Percentiles rank a stretch among this genome's conserved stretches.
These are phyloP conservation scores for Fagopyrum tataricum DNA, from an alignment of 148 eudicot genomes.

Conservation along the genomic window DNA sequence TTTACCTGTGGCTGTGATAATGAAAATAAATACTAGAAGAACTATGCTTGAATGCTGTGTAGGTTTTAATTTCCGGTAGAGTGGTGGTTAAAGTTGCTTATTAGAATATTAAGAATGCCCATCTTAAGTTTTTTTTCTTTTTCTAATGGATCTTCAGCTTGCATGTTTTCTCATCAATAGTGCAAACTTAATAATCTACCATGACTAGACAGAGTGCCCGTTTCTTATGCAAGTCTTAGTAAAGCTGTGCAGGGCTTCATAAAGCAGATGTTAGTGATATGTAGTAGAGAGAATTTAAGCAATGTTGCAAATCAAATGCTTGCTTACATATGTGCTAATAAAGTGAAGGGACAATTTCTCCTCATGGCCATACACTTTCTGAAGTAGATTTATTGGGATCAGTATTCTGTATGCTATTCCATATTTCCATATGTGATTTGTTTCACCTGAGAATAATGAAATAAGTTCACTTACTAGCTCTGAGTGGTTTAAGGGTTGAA, in stretches of 20 bases:
- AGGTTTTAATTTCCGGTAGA: not conserved
- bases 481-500: not conserved
- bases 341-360: not conserved
- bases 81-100: not conserved
- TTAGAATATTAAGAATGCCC: not conserved
- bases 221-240: too few species aligned
- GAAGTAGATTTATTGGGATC: not conserved
- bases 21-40: not conserved
- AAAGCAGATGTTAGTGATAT: not conserved
- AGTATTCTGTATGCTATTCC: not conserved
- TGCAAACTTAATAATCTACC: not conserved
- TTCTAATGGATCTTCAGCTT: not conserved
- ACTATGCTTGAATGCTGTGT: not conserved
- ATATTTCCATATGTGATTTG: not conserved
- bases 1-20: not conserved
- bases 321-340: not conserved
- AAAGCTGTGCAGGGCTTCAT: not conserved
- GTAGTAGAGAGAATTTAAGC: not conserved
- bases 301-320: not conserved
- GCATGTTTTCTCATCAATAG: not conserved
- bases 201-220: too few species aligned
- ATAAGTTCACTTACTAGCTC: not conserved
- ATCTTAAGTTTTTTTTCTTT: not conserved
- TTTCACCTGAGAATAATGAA: not conserved
- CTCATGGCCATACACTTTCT: not conserved